These are phyloP conservation scores for Fraxinus latifolia DNA, from an alignment of 305 asterid species.

Conservation along the genomic window DNA sequence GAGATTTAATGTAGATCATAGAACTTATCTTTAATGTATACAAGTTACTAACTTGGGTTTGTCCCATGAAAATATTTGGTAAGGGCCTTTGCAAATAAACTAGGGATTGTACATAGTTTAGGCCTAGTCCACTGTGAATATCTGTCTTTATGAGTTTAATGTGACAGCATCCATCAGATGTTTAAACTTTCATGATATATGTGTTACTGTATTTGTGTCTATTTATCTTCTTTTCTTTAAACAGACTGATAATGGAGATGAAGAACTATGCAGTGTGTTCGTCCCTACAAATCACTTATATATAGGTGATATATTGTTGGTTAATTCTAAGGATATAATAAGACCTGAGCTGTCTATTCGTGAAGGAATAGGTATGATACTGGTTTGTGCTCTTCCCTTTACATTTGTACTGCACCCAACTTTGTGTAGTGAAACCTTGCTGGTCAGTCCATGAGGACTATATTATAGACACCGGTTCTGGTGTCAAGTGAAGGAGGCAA, in stretches of 20 bases:
- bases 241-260: constrained; percentile 83
- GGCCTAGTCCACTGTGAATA: neutral
- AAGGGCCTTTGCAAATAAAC: neutral
- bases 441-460: neutral
- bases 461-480: neutral
- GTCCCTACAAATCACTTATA: constrained; percentile 93
- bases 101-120: neutral
- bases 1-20: neutral
- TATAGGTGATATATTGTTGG: constrained; percentile 75
- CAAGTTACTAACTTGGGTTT: neutral
- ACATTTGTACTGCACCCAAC: neutral
- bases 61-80: neutral
- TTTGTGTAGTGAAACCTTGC: neutral
- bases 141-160: neutral
- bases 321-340: constrained; percentile 70
- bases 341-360: constrained; percentile 87
- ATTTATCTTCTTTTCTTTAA: constrained; percentile 12
- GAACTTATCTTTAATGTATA: neutral
- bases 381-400: neutral
- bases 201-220: neutral
- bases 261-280: constrained; percentile 81
- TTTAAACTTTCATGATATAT: neutral
- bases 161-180: neutral
- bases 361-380: constrained; percentile 80
- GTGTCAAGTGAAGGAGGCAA: neutral